Base-by-base conservation (phyloP, 108 stramenopile species). In the Skeletonema grethae region DNA sequence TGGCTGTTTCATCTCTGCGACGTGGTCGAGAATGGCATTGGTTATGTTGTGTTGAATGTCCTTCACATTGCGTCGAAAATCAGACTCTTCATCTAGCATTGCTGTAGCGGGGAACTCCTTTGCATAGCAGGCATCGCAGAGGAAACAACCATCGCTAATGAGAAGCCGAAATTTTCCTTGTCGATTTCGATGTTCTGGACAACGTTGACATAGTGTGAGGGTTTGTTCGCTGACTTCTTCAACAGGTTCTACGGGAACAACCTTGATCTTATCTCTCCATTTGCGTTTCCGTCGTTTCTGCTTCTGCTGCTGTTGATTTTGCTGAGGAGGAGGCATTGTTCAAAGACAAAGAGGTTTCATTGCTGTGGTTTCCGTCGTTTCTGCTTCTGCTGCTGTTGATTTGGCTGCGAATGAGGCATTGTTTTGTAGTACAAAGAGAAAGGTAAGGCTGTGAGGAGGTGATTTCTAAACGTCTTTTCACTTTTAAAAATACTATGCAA, bases 81-180 rank as follows among this genome's bases (percentile, higher is more conserved):
- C 60, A 45, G 71, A 58, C 3, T 28, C 43, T 29, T 71, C 70
- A 32, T 80, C 79, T 38, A 80, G 24, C 72, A 80, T 73, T 7
- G 79, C 73, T 15, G 79, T 80, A 45, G 68, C 67, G 4, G 79
- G 79, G 46, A 69, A 80, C 28, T 75, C 68, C 0, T 15, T 11
- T 12, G 10, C 45, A 57, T 80, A 80, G 62, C 79, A 80, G 1
- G 36, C 18, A 15, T 75, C 79, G 22, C 79, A 80, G 6, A 80
- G 36, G 35, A 55, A 75, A 29, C 69, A 73, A 0, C 74, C 73
- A 55, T 68, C 61, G 43, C 62, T 72, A 36, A 80, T 75, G 16
- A 80, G 60, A 4, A 68, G 73, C 13, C 79, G 73, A 35, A 80
- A 75, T 53, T 10, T 60, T 2, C 77, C 70, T 7, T 31, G 38